Conservation (phyloP, 1,139 yeast genomes). For the Ogataea hybrid region DNA sequence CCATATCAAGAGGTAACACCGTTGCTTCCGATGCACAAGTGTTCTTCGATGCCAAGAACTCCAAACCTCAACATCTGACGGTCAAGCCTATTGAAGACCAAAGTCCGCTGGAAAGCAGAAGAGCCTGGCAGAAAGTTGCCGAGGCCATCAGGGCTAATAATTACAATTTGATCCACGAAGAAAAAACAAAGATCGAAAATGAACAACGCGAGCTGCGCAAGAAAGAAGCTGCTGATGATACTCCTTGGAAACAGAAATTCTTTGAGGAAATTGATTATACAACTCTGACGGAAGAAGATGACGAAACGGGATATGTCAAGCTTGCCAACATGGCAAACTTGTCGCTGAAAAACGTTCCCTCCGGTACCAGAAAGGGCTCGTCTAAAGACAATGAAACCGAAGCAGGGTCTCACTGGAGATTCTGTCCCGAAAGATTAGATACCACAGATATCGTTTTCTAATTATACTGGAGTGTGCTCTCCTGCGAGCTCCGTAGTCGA, state of each 20-base stretch:
- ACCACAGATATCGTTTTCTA: constrained; percentile 48
- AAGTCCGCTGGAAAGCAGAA: constrained; percentile 71
- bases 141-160: constrained; percentile 78
- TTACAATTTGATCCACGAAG: constrained; percentile 67
- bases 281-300: constrained; percentile 18
- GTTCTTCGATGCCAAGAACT: constrained; percentile 68
- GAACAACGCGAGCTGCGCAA: constrained; percentile 78
- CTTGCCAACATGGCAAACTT: constrained; percentile 55
- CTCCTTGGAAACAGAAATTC: constrained; percentile 76
- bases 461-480: constrained; percentile 4
- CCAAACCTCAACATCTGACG: constrained; percentile 50
- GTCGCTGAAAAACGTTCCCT: constrained; percentile 62
- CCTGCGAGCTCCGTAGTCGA: constrained; percentile 17
- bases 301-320: constrained; percentile 45
- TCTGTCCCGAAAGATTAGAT: constrained; percentile 51
- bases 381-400: constrained; percentile 22
- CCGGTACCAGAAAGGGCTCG: constrained; percentile 46
- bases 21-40: constrained; percentile 26
- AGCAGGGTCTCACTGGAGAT: constrained; percentile 65
- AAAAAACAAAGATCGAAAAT: constrained; percentile 77
- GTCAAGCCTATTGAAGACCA: constrained; percentile 83
- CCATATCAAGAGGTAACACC: constrained; percentile 41
- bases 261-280: constrained; percentile 52
- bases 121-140: constrained; percentile 86
- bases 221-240: constrained; percentile 61